These are phyloP conservation scores for Agaricus sinodeliciosus DNA, from an alignment of 768 basidiomycete species.

Conservation along the genomic window DNA sequence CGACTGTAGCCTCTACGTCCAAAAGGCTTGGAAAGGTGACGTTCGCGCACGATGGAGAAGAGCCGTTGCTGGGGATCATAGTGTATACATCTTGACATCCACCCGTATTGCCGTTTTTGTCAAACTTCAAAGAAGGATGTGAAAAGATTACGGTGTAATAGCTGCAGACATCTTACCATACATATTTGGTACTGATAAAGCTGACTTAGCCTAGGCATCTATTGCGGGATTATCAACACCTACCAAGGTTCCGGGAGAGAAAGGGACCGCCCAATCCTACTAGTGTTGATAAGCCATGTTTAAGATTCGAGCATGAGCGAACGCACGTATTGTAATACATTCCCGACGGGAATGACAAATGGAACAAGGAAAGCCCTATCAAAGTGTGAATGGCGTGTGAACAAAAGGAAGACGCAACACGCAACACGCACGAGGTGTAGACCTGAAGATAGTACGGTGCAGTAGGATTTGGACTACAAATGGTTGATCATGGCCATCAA, in stretches of 20 bases:
- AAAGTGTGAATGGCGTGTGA: background rate
- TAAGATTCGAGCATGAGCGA: background rate
- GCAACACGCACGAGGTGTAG: constrained; percentile 47
- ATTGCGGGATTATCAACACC: constrained; percentile 8
- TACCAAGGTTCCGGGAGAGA: constrained; percentile 49
- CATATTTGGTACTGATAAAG: constrained; percentile 53
- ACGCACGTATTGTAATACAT: constrained; percentile 40
- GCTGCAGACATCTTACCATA: constrained; percentile 36
- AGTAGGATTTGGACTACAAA: constrained; percentile 41
- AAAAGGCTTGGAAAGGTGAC: constrained; percentile 40
- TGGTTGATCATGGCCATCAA: constrained; percentile 4
- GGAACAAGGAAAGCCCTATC: constrained; percentile 43
- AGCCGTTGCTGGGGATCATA: constrained; percentile 34
- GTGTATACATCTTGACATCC: constrained; percentile 57
- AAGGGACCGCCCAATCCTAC: constrained; percentile 56
- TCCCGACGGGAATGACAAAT: constrained; percentile 44
- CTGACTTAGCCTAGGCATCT: background rate
- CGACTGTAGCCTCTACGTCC: constrained; percentile 36
- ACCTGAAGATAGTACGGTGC: constrained; percentile 57
- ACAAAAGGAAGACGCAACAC: background rate
- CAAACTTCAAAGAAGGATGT: constrained; percentile 33
- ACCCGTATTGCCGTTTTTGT: constrained; percentile 48
- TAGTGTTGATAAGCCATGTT: background rate
- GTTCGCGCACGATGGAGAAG: constrained; percentile 41
- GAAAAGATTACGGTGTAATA: background rate